Conservation (phyloP, 495 filamentous ascomycete species). For the Staphylotrichum longicolle region DNA sequence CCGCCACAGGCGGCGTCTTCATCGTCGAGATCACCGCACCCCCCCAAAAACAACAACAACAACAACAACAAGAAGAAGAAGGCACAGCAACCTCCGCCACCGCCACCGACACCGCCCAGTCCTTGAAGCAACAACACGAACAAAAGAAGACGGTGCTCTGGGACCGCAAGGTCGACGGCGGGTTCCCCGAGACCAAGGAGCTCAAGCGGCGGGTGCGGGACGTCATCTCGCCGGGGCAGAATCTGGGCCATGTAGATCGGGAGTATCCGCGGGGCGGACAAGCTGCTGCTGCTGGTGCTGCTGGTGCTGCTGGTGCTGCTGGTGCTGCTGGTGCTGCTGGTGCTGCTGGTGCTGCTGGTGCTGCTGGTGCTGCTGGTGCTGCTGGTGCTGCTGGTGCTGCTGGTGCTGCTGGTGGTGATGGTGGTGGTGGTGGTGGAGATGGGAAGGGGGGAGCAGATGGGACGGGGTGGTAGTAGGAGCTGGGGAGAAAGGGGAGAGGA, state of each 20-base stretch:
- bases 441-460: constrained; percentile 1
- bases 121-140: neutral
- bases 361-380: neutral
- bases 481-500: constrained; percentile 4
- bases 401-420: neutral
- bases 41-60: no score
- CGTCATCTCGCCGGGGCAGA: constrained; percentile 69
- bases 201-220: constrained; percentile 89
- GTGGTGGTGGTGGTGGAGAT: neutral
- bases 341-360: neutral
- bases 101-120: neutral
- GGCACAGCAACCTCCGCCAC: constrained; percentile 22
- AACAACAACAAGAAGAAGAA: no score
- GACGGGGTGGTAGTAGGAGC: neutral
- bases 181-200: constrained; percentile 88
- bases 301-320: neutral
- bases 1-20: constrained; percentile 81
- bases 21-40: constrained; percentile 57
- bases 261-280: constrained; percentile 26
- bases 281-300: neutral
- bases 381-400: neutral
- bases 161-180: constrained; percentile 85
- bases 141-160: constrained; percentile 55
- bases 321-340: neutral
- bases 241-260: constrained; percentile 81